Percentiles rank a stretch among this genome's conserved stretches.
Evolutionary conservation across 768 basidiomycete genomes (phyloP).

Genomic region (Cyclocybe aegerita): DNA sequence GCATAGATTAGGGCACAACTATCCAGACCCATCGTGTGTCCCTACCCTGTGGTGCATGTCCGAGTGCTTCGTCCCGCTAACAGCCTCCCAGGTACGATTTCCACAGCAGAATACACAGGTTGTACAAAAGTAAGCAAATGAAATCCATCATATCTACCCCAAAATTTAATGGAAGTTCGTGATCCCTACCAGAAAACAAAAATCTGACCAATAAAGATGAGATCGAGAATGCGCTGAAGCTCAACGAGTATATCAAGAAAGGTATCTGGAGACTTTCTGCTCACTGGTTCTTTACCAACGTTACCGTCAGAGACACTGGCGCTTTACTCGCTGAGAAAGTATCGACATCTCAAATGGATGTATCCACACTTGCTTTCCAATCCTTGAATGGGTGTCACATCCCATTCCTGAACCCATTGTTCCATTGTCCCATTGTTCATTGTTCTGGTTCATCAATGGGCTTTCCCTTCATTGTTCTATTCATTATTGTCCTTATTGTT

Average conservation of each 20-base stretch:
- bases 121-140: slow-evolving; percentile 67
- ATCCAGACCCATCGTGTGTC: slow-evolving; percentile 77
- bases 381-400: background rate
- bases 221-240: slow-evolving; percentile 70
- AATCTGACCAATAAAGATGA: slow-evolving; percentile 63
- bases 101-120: slow-evolving; percentile 62
- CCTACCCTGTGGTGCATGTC: slow-evolving; percentile 6
- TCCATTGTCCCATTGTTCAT: no score
- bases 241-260: slow-evolving; percentile 85
- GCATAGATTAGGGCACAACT: slow-evolving; percentile 76
- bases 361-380: slow-evolving; percentile 44
- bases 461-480: no score
- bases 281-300: background rate
- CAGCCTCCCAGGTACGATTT: slow-evolving; percentile 67
- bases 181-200: slow-evolving; percentile 54
- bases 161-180: background rate
- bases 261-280: slow-evolving; percentile 40
- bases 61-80: slow-evolving; percentile 1
- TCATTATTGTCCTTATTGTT: no score
- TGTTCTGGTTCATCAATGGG: no score
- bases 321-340: slow-evolving; percentile 80
- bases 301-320: slow-evolving; percentile 68
- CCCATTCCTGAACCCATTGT: no score
- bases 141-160: background rate
- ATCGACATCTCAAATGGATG: slow-evolving; percentile 74